Conservation (phyloP, 345 rosid species). For the Linum tenue region DNA sequence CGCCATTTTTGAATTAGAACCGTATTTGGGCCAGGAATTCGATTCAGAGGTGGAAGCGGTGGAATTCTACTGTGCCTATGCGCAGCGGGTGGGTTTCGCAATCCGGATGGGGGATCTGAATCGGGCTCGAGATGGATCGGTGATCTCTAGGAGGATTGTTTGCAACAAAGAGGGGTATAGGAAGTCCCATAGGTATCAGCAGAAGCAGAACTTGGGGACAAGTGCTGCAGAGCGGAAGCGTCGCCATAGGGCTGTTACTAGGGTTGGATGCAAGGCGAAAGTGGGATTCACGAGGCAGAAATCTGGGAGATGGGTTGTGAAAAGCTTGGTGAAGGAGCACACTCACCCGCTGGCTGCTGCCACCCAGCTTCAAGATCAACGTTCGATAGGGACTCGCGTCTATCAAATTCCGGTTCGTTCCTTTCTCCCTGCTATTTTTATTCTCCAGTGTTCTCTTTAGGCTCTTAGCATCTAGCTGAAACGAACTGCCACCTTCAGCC, state of each 20-base stretch:
- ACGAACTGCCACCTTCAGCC: not conserved
- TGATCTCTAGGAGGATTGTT: slow-evolving; percentile 15
- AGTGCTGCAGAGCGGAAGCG: not conserved
- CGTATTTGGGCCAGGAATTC: slow-evolving; percentile 21
- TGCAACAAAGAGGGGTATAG: slow-evolving; percentile 22
- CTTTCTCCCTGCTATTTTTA: not conserved
- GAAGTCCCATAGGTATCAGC: slow-evolving; percentile 7
- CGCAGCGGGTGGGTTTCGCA: slow-evolving; percentile 17
- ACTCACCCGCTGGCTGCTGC: slow-evolving; percentile 9
- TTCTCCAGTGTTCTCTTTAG: not conserved
- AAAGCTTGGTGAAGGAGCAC: slow-evolving; percentile 21
- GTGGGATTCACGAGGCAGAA: slow-evolving; percentile 15
- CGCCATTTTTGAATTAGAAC: slow-evolving; percentile 11
- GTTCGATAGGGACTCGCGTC: not conserved
- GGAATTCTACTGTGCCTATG: slow-evolving; percentile 18
- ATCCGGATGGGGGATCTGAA: slow-evolving; percentile 14
- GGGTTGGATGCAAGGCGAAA: slow-evolving; percentile 23
- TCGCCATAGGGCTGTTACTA: slow-evolving; percentile 6
- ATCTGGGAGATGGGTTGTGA: slow-evolving; percentile 15
- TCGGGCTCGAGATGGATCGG: slow-evolving; percentile 11
- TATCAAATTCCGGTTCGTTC: slow-evolving; percentile 14
- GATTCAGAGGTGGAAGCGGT: slow-evolving; percentile 18
- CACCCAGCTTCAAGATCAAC: not conserved
- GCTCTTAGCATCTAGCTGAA: not conserved
- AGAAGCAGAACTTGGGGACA: slow-evolving; percentile 1